Evolutionary conservation across 768 basidiomycete genomes (phyloP).

Genomic region (Suillus decipiens): DNA sequence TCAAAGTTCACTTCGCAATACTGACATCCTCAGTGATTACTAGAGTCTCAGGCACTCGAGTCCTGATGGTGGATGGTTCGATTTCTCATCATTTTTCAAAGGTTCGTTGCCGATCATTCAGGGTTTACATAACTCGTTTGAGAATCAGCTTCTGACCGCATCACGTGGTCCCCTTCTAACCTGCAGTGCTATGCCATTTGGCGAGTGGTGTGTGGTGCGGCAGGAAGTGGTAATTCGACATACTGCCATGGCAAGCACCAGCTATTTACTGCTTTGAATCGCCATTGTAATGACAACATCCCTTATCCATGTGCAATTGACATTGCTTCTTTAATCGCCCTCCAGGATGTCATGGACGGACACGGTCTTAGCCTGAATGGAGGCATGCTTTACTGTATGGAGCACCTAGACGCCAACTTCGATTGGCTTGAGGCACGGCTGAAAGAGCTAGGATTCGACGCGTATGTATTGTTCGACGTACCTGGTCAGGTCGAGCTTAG

Average conservation of each 20-base stretch:
- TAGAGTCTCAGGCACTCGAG: too few species aligned
- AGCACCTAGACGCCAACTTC: constrained; percentile 92
- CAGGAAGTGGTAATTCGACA: constrained; percentile 86
- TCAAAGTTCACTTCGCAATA: too few species aligned
- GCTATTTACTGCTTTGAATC: too few species aligned
- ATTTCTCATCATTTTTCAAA: too few species aligned
- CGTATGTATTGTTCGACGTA: constrained; percentile 92
- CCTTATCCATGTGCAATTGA: constrained; percentile 91
- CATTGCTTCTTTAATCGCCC: constrained; percentile 82
- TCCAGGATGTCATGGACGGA: constrained; percentile 84
- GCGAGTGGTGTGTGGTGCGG: constrained; percentile 86
- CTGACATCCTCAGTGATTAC: too few species aligned
- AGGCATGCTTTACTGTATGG: constrained; percentile 94
- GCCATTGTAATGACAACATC: constrained; percentile 72
- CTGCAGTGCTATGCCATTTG: constrained; percentile 67
- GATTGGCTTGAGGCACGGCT: constrained; percentile 82
- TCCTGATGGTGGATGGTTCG: too few species aligned
- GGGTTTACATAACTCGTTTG: too few species aligned
- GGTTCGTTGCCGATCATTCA: too few species aligned
- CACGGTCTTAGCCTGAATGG: constrained; percentile 93
- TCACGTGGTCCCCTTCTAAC: too few species aligned
- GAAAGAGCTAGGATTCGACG: constrained; percentile 64
- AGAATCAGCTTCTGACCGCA: too few species aligned
- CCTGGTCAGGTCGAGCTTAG: constrained; percentile 98
- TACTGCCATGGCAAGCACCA: constrained; percentile 47